These are phyloP conservation scores for Byssochlamys sp. DNA, from an alignment of 2,329 filamentous ascomycete species.

Conservation along the genomic window DNA sequence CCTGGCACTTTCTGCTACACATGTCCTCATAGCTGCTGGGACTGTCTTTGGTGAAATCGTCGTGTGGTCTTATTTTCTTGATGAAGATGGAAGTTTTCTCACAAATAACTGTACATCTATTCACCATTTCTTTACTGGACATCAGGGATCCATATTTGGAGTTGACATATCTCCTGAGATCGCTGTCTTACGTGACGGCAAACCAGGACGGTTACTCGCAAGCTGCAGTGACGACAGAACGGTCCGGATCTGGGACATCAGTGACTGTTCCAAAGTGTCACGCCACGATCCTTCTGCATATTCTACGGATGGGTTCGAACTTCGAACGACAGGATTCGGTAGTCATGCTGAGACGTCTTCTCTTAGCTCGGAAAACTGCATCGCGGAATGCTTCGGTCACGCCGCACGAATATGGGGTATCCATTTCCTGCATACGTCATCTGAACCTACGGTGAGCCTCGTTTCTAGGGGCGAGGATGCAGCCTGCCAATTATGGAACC, in stretches of 20 bases:
- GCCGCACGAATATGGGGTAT: slow-evolving; percentile 82
- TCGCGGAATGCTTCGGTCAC: slow-evolving; percentile 77
- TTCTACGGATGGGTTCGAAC: slow-evolving; percentile 25
- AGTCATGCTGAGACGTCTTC: slow-evolving; percentile 26
- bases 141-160: slow-evolving; percentile 90
- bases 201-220: slow-evolving; percentile 55
- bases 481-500: slow-evolving; percentile 62
- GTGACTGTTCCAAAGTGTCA: slow-evolving; percentile 36
- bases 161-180: slow-evolving; percentile 63
- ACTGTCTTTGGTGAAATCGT: slow-evolving; percentile 93
- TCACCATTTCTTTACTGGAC: slow-evolving; percentile 53
- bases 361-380: slow-evolving; percentile 35
- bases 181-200: slow-evolving; percentile 24
- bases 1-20: slow-evolving; percentile 48
- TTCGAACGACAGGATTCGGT: slow-evolving; percentile 56
- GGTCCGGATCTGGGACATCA: slow-evolving; percentile 77
- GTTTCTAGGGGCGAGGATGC: slow-evolving; percentile 81
- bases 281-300: slow-evolving; percentile 25
- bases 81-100: slow-evolving; percentile 5
- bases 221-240: slow-evolving; percentile 95
- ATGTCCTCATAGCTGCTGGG: slow-evolving; percentile 70
- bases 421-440: slow-evolving; percentile 46
- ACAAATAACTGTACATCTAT: slow-evolving; percentile 27
- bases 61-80: slow-evolving; percentile 63
- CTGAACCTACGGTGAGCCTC: slow-evolving; percentile 38